A percentile compares a stretch with the other conserved stretches of the same genome.
Evolutionary conservation across 192 early-diverging fungal species (phyloP).

Genomic region (Rhizophagus sp.): DNA sequence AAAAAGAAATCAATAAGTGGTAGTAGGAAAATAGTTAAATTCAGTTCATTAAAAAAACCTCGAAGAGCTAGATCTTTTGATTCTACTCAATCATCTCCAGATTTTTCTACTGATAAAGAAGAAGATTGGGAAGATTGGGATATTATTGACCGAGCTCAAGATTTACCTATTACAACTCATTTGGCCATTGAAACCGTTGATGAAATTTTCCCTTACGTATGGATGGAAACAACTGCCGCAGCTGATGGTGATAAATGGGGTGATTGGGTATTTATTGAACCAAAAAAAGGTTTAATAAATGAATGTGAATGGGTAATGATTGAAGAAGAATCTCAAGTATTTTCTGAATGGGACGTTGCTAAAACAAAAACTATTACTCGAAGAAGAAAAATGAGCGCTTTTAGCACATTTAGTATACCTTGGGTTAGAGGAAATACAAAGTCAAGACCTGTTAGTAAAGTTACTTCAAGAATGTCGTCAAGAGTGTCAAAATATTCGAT

Average conservation of each 20-base stretch:
- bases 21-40: slow-evolving; percentile 8
- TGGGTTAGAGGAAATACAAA: not conserved
- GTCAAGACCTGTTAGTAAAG: slow-evolving; percentile 12
- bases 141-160: not conserved
- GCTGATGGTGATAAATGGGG: slow-evolving; percentile 21
- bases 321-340: slow-evolving; percentile 29
- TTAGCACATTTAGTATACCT: slow-evolving; percentile 12
- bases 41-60: not conserved
- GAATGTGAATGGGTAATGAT: slow-evolving; percentile 34
- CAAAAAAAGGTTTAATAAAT: slow-evolving; percentile 23
- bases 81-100: not conserved
- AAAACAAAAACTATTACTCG: not conserved
- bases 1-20: not conserved
- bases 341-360: not conserved
- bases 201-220: slow-evolving; percentile 33
- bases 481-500: not conserved
- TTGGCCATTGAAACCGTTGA: slow-evolving; percentile 29
- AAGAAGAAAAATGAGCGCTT: not conserved
- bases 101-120: not conserved
- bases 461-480: not conserved
- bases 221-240: slow-evolving; percentile 28
- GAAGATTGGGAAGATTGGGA: slow-evolving; percentile 27
- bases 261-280: slow-evolving; percentile 32
- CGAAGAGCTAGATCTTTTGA: not conserved
- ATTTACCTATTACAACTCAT: slow-evolving; percentile 28